Percentiles rank a stretch among this genome's conserved stretches.
Evolutionary conservation across 108 stramenopile species (phyloP).

Genomic region (Chaetoceros tenuissimus): DNA sequence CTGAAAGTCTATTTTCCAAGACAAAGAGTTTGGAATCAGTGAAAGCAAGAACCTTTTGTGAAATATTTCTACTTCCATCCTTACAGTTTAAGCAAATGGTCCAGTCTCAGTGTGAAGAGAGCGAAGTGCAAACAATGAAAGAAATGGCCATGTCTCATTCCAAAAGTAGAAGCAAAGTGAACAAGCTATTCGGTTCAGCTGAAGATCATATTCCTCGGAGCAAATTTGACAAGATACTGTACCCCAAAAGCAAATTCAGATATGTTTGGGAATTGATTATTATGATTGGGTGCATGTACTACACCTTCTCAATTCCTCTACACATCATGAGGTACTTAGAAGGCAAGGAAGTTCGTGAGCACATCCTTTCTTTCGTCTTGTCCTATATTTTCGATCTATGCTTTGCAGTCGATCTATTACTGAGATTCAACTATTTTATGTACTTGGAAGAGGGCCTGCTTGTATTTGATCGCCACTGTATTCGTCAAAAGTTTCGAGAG

Average conservation of each 20-base stretch:
- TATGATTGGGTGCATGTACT: conserved; percentile 18
- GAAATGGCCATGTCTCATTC: conserved; percentile 12
- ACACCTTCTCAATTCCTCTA: conserved; percentile 23
- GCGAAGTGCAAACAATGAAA: conserved; percentile 22
- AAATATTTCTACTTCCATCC: conserved; percentile 21
- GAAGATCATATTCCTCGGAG: conserved; percentile 16
- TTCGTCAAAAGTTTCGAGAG: conserved; percentile 18
- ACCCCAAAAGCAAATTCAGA: conserved; percentile 18
- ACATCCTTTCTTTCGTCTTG: conserved; percentile 9
- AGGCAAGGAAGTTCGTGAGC: conserved; percentile 10
- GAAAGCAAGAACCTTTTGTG: conserved; percentile 28
- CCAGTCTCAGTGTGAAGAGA: conserved; percentile 22
- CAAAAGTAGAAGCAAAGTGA: conserved; percentile 21
- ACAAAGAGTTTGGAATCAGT: conserved; percentile 11
- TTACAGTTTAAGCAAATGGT: conserved; percentile 25
- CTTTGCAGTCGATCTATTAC: conserved; percentile 15
- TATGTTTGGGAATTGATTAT: conserved; percentile 11
- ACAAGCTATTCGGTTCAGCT: conserved; percentile 32
- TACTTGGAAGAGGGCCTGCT: conserved; percentile 25
- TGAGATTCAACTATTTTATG: conserved; percentile 24
- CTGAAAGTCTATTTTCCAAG: conserved; percentile 24
- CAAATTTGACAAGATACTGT: conserved; percentile 17
- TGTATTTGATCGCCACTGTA: conserved; percentile 11
- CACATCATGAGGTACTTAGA: conserved; percentile 17
- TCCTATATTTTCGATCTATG: conserved; percentile 22